Base-by-base conservation (phyloP, 2,329 filamentous ascomycete genomes). In the Aspergillus sp. region DNA sequence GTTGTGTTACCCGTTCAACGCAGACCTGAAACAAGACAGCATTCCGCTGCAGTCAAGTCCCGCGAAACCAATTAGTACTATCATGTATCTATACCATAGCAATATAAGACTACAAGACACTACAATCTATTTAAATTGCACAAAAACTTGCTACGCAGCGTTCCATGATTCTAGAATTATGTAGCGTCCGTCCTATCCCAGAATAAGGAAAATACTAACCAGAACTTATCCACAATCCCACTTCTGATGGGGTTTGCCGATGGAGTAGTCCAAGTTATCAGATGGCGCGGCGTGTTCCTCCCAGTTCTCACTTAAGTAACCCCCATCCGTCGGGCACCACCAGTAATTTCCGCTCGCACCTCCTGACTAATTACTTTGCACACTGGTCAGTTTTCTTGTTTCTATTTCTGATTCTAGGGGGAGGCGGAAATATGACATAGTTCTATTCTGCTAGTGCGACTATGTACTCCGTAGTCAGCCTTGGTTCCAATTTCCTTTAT, bases 401-500 rank as follows among this genome's bases (percentile, higher is more conserved):
- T 13, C 17, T 12, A 45, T 21, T 45, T 21, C 17, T 10, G 17
- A 21, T 45, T 17, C n/a, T n/a, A 32, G n/a, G 17, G 17, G 17
- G 15, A 1, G 47, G 47, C 25, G 12, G 47, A 13, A 36, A 36
- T 36, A 36, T 36, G 30, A 36, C 30, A 36, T 36, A 36, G 30
- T 36, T 12, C 30, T 36, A 36, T 13, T 12, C 5, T 13, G 30
- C 12, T 36, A 36, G 30, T 36, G 28, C 28, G 28, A 30, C 28
- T 30, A 12, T 1, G 3, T 30, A 30, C 28, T 30, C 28, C 28
- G 28, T 30, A 30, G 30, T 36, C 30, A 36, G 25, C 23, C 23
- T 50, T 28, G 9, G 10, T 54, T 28, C 30, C n/a, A 28, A n/a
- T 45, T 52, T 13, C 43, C 41, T 63, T 62, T 57, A 63, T 63